Conservation (phyloP, 305 asterid species). For the Solanum chacoense region DNA sequence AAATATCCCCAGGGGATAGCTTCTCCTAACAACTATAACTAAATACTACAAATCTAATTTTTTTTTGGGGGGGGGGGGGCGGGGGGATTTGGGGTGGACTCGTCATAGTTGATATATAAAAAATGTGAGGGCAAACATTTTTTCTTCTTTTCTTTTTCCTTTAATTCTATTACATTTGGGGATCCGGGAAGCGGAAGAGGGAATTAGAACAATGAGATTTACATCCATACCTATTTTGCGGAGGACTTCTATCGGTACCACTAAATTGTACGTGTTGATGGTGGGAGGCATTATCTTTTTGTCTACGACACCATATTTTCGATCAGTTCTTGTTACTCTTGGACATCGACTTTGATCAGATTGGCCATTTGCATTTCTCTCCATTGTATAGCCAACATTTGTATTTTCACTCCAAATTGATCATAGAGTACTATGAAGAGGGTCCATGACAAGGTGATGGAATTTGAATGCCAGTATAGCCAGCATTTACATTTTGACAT, state of each 20-base stretch:
- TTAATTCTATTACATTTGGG: not conserved
- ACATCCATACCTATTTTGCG: not conserved
- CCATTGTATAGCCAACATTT: not conserved
- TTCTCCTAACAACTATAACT: not conserved
- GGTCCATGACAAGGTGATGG: conserved; percentile 32
- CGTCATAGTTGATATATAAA: not conserved
- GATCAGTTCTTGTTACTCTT: not conserved
- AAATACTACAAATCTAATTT: not conserved
- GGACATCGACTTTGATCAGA: not conserved
- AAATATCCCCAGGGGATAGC: not conserved
- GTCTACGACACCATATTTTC: not conserved
- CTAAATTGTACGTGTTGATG: not conserved
- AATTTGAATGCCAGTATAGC: conserved; percentile 24
- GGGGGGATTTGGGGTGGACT: not conserved
- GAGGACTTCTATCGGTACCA: not conserved
- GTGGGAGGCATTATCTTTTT: not conserved
- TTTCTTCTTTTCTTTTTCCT: not conserved
- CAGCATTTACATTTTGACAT: conserved; percentile 35
- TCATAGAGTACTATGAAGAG: not conserved
- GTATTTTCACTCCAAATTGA: not conserved
- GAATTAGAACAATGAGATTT: not conserved
- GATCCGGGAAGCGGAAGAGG: not conserved
- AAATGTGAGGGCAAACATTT: not conserved
- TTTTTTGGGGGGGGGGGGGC: too few species aligned
- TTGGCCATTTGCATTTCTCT: not conserved